Conservation (phyloP, 495 filamentous ascomycete species). For the Penicillium antarcticum region DNA sequence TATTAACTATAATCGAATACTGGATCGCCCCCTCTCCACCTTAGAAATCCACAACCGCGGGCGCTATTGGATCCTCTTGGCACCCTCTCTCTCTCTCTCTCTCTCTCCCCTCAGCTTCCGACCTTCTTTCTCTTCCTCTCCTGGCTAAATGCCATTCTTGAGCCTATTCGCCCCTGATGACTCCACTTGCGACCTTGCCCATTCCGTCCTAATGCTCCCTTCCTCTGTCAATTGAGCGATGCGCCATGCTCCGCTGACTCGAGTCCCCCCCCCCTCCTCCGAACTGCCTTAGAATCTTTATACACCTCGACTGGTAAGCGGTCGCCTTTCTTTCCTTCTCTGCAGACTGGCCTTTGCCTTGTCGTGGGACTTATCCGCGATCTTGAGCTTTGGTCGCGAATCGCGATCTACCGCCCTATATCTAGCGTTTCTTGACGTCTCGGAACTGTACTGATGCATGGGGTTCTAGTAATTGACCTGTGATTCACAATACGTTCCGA, state of each 20-base stretch:
- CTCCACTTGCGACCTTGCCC: slow-evolving; percentile 10
- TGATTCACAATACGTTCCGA: neutral
- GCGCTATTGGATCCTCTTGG: slow-evolving; percentile 22
- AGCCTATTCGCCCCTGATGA: slow-evolving; percentile 9
- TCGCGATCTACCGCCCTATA: too few relatives aligned
- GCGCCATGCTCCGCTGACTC: slow-evolving; percentile 3
- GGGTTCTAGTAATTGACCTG: too few relatives aligned
- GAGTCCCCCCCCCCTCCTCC: too few relatives aligned
- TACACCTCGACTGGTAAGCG: neutral
- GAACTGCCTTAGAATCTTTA: neutral
- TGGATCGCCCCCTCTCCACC: slow-evolving; percentile 13
- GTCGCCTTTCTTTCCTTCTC: too few relatives aligned
- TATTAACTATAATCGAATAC: neutral
- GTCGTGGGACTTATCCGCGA: too few relatives aligned
- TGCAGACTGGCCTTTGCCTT: neutral
- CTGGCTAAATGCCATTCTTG: neutral
- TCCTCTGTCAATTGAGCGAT: slow-evolving; percentile 3
- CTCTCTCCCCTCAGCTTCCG: slow-evolving; percentile 17
- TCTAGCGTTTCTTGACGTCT: too few relatives aligned
- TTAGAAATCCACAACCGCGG: slow-evolving; percentile 9
- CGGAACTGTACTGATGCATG: too few relatives aligned
- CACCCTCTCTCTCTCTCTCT: slow-evolving; percentile 6
- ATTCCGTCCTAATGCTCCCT: slow-evolving; percentile 6
- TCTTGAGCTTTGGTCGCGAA: too few relatives aligned
- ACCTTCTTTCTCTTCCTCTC: slow-evolving; percentile 7